These are phyloP conservation scores for Urochloa ruziziensis DNA, from an alignment of 176 grass and related monocot species.

Conservation along the genomic window DNA sequence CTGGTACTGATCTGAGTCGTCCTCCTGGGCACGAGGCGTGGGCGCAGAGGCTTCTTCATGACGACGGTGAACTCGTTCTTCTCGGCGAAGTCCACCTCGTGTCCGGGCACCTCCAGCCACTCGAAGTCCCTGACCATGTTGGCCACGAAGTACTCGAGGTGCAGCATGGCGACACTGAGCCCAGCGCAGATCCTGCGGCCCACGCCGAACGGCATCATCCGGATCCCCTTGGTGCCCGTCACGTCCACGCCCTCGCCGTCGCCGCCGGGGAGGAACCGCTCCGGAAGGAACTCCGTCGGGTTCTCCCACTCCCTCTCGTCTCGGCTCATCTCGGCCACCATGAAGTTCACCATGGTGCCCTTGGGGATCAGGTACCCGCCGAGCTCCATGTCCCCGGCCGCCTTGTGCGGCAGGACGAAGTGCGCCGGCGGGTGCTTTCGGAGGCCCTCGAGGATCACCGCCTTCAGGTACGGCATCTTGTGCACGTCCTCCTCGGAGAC, in stretches of 20 bases:
- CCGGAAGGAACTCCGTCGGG: too few species aligned
- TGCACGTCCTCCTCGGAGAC: conserved; percentile 44
- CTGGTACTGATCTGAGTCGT: too few species aligned
- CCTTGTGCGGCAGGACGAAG: conserved; percentile 51
- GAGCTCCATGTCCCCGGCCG: conserved; percentile 41
- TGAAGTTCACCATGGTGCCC: conserved; percentile 49
- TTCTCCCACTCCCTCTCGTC: conserved; percentile 32
- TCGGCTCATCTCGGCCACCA: conserved; percentile 41
- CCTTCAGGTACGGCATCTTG: conserved; percentile 32
- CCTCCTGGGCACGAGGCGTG: conserved; percentile 36
- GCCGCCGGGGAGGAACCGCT: too few species aligned
- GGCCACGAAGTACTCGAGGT: conserved; percentile 62
- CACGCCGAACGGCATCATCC: too few species aligned
- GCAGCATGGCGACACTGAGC: conserved; percentile 41
- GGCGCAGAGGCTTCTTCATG: conserved; percentile 49
- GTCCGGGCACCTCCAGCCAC: conserved; percentile 42
- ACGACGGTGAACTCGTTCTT: conserved; percentile 49
- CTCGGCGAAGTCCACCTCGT: conserved; percentile 49
- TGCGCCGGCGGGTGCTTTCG: conserved; percentile 62
- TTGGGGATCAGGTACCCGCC: conserved; percentile 52
- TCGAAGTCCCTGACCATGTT: conserved; percentile 60
- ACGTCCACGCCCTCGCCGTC: too few species aligned
- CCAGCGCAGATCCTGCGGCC: too few species aligned
- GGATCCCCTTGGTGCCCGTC: too few species aligned
- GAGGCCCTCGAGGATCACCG: conserved; percentile 47